Evolutionary conservation across 768 basidiomycete genomes (phyloP).

Genomic region (Suillus clintonianus): DNA sequence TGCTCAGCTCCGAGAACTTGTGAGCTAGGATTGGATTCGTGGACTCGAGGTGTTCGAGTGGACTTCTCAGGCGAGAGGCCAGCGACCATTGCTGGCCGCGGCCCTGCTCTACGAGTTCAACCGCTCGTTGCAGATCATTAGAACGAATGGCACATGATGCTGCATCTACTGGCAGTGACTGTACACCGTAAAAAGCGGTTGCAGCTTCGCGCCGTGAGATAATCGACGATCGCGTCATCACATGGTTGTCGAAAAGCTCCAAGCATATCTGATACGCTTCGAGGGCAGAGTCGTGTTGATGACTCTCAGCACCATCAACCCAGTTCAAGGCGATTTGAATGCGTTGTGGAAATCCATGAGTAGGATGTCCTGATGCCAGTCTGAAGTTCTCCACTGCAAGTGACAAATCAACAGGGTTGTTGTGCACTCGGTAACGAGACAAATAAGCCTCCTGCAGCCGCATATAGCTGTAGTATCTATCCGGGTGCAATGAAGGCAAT

Average conservation of each 20-base stretch:
- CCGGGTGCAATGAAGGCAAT: neutral
- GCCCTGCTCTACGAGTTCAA: conserved; percentile 31
- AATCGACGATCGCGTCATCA: neutral
- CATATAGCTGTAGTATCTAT: neutral
- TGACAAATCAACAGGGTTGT: conserved; percentile 14
- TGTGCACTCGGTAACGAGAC: conserved; percentile 23
- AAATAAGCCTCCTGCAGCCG: conserved; percentile 13
- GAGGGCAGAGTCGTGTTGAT: neutral
- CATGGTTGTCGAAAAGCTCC: too few relatives aligned
- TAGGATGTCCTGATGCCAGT: conserved; percentile 14
- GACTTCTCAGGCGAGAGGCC: conserved; percentile 22
- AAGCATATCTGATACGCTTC: conserved; percentile 1
- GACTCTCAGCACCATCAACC: neutral
- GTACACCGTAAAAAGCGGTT: too few relatives aligned
- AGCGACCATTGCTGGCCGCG: conserved; percentile 31
- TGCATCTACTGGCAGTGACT: conserved; percentile 3
- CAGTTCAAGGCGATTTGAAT: neutral
- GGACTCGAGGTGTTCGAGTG: conserved; percentile 20
- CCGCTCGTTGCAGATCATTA: conserved; percentile 10
- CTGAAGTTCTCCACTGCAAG: conserved; percentile 20
- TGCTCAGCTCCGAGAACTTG: conserved; percentile 9
- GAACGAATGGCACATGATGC: conserved; percentile 15
- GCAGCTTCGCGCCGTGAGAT: neutral
- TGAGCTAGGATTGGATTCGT: conserved; percentile 3
- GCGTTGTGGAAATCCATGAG: neutral